Evolutionary conservation across 1,139 yeast species (phyloP), one percentile per base, ranked within the genome.

Genomic region (Diutina sp.): DNA sequence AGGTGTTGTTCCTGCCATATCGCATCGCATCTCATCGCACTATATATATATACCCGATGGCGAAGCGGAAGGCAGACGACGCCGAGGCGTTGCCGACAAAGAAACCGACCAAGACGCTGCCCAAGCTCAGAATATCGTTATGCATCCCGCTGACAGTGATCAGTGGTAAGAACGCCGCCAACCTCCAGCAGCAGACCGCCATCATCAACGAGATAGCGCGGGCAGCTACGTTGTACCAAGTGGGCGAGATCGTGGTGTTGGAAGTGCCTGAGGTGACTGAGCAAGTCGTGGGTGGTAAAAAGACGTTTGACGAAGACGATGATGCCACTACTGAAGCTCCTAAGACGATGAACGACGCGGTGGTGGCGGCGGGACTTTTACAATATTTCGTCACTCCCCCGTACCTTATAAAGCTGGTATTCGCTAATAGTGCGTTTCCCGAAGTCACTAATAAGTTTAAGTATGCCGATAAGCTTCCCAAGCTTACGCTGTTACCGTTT

Each of bases 371-470:
- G 0, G 76, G 85, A 1, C 73, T 90, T 56, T 72, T 90, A 57
- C 96, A 90, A 66, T 90, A 74, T 65, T 89, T 89, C 64, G 82
- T 90, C 16, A 90, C 97, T 0, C 97, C 97, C 1, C 88, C 91
- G 55, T 89, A 90, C 65, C 74, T 90, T 48, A 79, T 85, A 29
- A 83, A 84, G 60, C 7, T 25, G 6, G 76, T 85, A 9, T 87
- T 90, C 69, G 65, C 67, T 44, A 59, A 64, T 28, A 65, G 62
- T 58, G 64, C 66, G 54, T 67, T 65, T 60, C 71, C 74, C 56
- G 28, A 50, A 32, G 18, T 50, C 21, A 6, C 32, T 14, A 59
- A 61, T 44, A 78, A 84, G 61, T 84, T 88, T 68, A 79, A 78
- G 58, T 77, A 82, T 61, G 97, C 96, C 0, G 73, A 75, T 52